These are phyloP conservation scores for Penicillium atrosanguineum DNA, from an alignment of 495 filamentous ascomycete genomes.

Conservation along the genomic window DNA sequence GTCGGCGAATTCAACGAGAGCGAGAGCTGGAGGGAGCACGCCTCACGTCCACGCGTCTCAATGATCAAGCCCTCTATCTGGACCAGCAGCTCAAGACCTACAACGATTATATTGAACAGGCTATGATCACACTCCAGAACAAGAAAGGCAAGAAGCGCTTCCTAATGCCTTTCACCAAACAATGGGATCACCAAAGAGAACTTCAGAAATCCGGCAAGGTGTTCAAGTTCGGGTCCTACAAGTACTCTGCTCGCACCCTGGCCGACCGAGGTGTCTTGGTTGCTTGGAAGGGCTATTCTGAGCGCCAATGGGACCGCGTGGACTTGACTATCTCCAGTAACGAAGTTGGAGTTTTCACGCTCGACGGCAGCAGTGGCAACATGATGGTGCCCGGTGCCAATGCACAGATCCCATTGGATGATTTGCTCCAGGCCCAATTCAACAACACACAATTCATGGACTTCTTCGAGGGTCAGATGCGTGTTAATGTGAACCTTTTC, in stretches of 20 bases:
- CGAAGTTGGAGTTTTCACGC: slow-evolving; percentile 88
- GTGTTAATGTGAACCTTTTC: slow-evolving; percentile 93
- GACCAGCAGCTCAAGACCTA: slow-evolving; percentile 95
- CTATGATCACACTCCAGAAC: slow-evolving; percentile 96
- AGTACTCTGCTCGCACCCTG: slow-evolving; percentile 86
- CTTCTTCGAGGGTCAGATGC: slow-evolving; percentile 82
- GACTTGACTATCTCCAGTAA: slow-evolving; percentile 93
- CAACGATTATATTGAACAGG: slow-evolving; percentile 98
- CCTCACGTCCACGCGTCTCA: slow-evolving; percentile 76
- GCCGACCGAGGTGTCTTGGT: slow-evolving; percentile 93
- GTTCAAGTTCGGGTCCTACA: slow-evolving; percentile 96
- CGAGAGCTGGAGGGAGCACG: slow-evolving; percentile 87
- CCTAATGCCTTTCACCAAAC: slow-evolving; percentile 95
- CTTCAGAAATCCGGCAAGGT: slow-evolving; percentile 86
- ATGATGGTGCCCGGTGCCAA: slow-evolving; percentile 96
- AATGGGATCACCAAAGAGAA: slow-evolving; percentile 97
- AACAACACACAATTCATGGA: slow-evolving; percentile 93
- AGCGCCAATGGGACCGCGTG: slow-evolving; percentile 86
- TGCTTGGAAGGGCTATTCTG: slow-evolving; percentile 76
- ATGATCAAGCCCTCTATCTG: slow-evolving; percentile 88
- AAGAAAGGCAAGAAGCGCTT: slow-evolving; percentile 96
- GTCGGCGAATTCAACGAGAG: slow-evolving; percentile 83
- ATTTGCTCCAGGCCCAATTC: slow-evolving; percentile 93
- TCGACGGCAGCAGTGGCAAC: slow-evolving; percentile 88
- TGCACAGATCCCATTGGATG: slow-evolving; percentile 85